These are phyloP conservation scores for Sodiomyces alkalinus DNA, from an alignment of 2,329 filamentous ascomycete genomes.

Conservation along the genomic window DNA sequence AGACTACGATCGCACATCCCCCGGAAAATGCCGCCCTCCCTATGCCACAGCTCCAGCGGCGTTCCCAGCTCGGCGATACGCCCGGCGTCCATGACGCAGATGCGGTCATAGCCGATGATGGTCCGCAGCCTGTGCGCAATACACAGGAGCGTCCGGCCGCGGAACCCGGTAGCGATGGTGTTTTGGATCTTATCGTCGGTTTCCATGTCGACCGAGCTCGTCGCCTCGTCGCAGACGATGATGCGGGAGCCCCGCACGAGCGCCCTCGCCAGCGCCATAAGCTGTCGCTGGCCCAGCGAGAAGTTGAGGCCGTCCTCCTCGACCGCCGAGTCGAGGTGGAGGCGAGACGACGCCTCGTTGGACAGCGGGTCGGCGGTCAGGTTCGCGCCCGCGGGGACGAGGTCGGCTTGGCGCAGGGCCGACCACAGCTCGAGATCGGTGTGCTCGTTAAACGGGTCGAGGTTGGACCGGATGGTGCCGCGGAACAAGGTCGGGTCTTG, in stretches of 20 bases:
- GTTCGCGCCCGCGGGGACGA: slow-evolving; percentile 35
- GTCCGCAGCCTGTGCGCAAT: slow-evolving; percentile 88
- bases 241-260: slow-evolving; percentile 79
- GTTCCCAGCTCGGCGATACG: slow-evolving; percentile 74
- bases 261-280: slow-evolving; percentile 86
- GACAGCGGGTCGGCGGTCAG: slow-evolving; percentile 19
- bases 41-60: slow-evolving; percentile 57
- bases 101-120: slow-evolving; percentile 86
- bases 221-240: slow-evolving; percentile 95
- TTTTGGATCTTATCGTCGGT: slow-evolving; percentile 90
- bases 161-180: slow-evolving; percentile 75
- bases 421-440: slow-evolving; percentile 65
- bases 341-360: too few species aligned
- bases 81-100: slow-evolving; percentile 91
- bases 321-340: slow-evolving; percentile 71
- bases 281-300: slow-evolving; percentile 83
- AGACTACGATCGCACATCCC: slow-evolving; percentile 82
- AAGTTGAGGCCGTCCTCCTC: slow-evolving; percentile 96
- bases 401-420: slow-evolving; percentile 60
- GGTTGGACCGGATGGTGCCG: slow-evolving; percentile 63
- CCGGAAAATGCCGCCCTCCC: slow-evolving; percentile 60
- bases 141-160: slow-evolving; percentile 75
- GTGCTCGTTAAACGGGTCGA: slow-evolving; percentile 71
- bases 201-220: slow-evolving; percentile 84
- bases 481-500: slow-evolving; percentile 75